phyloP scores from a whole-genome alignment of 2,329 filamentous ascomycete genomes.

The Aspergillus persii region DNA sequence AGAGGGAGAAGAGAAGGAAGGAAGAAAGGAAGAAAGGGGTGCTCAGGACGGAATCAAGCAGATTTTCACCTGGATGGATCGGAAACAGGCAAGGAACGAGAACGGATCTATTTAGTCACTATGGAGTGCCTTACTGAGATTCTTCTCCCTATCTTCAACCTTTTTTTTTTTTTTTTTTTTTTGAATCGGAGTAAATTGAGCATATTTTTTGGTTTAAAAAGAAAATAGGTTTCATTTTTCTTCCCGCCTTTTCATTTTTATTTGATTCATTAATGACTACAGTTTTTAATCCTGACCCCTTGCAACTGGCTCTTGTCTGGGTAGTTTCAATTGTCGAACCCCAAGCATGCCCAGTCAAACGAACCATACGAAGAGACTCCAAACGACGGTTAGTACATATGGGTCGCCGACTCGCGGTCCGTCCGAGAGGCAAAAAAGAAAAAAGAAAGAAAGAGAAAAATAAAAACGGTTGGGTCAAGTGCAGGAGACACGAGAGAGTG shows the following conservation, averaged over 20 bases:
- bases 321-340: neutral
- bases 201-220: neutral
- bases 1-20: neutral
- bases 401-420: conserved; percentile 23
- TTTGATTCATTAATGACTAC: neutral
- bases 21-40: neutral
- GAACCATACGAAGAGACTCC: neutral
- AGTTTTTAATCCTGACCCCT: neutral
- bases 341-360: neutral
- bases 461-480: conserved; percentile 21
- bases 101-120: conserved; percentile 5
- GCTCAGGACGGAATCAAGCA: neutral
- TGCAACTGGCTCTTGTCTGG: neutral
- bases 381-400: conserved; percentile 11
- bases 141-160: neutral
- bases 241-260: too few relatives aligned
- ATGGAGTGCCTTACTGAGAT: neutral
- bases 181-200: too few relatives aligned
- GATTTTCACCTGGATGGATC: neutral
- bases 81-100: conserved; percentile 8
- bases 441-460: conserved; percentile 12
- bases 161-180: too few relatives aligned
- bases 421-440: conserved; percentile 22
- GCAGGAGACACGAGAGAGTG: conserved; percentile 22
- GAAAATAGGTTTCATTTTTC: neutral